These are phyloP conservation scores for Botrytis porri DNA, from an alignment of 2,329 filamentous ascomycete genomes.

Conservation along the genomic window DNA sequence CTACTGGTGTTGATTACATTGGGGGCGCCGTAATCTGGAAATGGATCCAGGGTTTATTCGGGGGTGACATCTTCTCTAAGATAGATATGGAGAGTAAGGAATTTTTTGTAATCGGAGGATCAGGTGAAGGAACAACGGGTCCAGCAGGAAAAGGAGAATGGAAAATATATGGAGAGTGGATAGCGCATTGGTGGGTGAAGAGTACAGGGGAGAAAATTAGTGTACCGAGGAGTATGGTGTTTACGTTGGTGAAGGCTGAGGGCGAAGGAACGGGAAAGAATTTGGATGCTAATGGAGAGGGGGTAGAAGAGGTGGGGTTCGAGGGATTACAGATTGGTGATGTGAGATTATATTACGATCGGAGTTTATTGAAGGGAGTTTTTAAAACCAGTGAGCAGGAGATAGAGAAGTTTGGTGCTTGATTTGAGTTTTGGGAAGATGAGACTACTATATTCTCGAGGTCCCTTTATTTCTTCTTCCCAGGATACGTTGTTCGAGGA, in stretches of 20 bases:
- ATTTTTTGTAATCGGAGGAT: background rate
- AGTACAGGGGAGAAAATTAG: constrained; percentile 5
- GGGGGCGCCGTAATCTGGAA: constrained; percentile 9
- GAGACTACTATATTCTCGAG: background rate
- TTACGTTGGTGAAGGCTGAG: constrained; percentile 19
- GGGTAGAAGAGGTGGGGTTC: constrained; percentile 18
- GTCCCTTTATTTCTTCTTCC: background rate
- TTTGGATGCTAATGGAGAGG: background rate
- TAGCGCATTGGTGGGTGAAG: constrained; percentile 21
- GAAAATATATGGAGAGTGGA: constrained; percentile 20
- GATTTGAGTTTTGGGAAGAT: background rate
- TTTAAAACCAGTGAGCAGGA: constrained; percentile 20
- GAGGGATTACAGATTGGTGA: constrained; percentile 23
- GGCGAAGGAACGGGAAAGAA: constrained; percentile 2
- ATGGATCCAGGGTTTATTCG: constrained; percentile 15
- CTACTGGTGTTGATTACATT: constrained; percentile 13
- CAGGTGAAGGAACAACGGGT: background rate
- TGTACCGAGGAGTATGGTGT: constrained; percentile 21
- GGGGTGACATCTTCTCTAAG: background rate
- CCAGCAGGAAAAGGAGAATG: background rate
- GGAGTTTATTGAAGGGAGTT: constrained; percentile 16
- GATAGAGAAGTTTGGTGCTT: constrained; percentile 18
- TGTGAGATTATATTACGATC: constrained; percentile 23
- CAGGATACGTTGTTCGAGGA: background rate
- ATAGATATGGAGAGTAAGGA: constrained; percentile 16